Conservation (phyloP, 306 rosid species). For the Vigna unguiculata region DNA sequence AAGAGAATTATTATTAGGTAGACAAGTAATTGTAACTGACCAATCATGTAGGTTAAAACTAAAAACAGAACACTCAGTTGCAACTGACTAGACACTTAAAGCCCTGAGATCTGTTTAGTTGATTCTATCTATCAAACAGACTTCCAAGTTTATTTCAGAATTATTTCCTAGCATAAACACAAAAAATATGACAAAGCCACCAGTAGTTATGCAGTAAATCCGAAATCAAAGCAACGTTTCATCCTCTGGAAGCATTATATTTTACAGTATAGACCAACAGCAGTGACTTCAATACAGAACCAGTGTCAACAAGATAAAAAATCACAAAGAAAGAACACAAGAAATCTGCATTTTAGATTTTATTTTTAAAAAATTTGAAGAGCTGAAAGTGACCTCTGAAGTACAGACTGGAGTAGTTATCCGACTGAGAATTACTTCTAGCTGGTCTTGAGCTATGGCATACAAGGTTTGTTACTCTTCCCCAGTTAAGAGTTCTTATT, state of each 20-base stretch:
- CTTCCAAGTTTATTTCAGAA: background rate
- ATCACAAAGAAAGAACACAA: slow-evolving; percentile 21
- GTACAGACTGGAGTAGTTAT: slow-evolving; percentile 12
- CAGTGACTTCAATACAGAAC: background rate
- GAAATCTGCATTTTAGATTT: slow-evolving; percentile 22
- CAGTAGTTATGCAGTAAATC: background rate
- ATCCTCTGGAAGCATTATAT: background rate
- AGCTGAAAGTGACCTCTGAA: slow-evolving; percentile 4
- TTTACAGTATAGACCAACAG: background rate
- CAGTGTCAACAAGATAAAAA: background rate
- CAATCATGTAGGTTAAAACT: no score
- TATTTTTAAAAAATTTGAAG: background rate
- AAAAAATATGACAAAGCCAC: background rate
- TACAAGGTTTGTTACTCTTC: slow-evolving; percentile 15
- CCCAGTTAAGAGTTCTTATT: slow-evolving; percentile 1
- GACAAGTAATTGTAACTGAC: no score
- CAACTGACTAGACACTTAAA: no score
- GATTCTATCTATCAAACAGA: background rate
- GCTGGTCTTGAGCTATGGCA: slow-evolving; percentile 25
- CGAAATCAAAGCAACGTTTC: background rate
- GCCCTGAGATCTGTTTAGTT: background rate
- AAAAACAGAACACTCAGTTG: no score
- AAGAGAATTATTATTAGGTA: no score
- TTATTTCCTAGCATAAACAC: background rate
- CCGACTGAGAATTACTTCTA: background rate